These are phyloP conservation scores for Dryas octopetala DNA, from an alignment of 306 rosid genomes.

Conservation along the genomic window DNA sequence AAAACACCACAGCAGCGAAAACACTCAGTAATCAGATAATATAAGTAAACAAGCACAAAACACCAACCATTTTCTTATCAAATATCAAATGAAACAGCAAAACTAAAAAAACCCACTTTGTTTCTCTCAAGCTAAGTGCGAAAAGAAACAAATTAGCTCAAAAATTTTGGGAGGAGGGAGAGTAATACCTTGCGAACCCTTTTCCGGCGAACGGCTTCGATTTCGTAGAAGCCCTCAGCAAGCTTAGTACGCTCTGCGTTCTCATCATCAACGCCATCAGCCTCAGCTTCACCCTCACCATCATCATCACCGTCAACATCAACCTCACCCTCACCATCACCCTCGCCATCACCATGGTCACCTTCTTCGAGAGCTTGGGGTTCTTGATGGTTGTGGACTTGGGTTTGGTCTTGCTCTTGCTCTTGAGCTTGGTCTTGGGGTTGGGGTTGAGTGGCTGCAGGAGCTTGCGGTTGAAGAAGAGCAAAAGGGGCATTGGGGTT, in stretches of 20 bases:
- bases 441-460: not conserved
- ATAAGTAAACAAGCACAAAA: not conserved
- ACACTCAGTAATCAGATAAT: conserved; percentile 26
- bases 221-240: conserved; percentile 71
- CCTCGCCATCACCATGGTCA: conserved; percentile 20
- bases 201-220: conserved; percentile 81
- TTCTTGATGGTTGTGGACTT: not conserved
- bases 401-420: conserved; percentile 12
- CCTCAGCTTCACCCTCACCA: conserved; percentile 33
- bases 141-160: not conserved
- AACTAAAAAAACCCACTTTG: not conserved
- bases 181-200: conserved; percentile 70
- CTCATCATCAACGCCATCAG: conserved; percentile 27
- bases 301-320: conserved; percentile 30
- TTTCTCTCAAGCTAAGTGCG: not conserved
- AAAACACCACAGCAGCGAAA: conserved; percentile 8
- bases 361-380: conserved; percentile 3
- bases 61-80: not conserved
- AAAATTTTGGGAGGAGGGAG: not conserved
- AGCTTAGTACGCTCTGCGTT: conserved; percentile 42
- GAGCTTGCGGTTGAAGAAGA: not conserved
- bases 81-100: not conserved
- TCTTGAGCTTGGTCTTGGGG: conserved; percentile 1
- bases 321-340: conserved; percentile 20
- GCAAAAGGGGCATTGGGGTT: not conserved